Evolutionary conservation across 2,329 filamentous ascomycete species (phyloP).

Genomic region (Aspergillus melleus): DNA sequence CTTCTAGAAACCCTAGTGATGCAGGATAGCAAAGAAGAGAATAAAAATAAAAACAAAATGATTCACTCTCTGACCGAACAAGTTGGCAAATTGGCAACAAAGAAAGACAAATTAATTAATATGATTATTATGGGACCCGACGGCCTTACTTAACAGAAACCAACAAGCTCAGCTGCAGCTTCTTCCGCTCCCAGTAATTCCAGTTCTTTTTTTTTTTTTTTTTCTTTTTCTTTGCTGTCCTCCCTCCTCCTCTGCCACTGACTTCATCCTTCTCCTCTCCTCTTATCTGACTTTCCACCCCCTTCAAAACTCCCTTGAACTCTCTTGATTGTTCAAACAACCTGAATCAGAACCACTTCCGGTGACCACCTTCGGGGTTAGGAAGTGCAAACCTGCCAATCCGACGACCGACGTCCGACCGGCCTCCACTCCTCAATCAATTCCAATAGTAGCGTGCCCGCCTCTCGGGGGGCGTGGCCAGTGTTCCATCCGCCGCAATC

Average conservation of each 20-base stretch:
- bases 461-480: conserved; percentile 11
- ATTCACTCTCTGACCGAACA: too few relatives aligned
- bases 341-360: not conserved
- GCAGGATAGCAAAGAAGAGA: too few relatives aligned
- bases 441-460: conserved; percentile 9
- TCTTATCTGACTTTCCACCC: not conserved
- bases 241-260: not conserved
- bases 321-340: not conserved
- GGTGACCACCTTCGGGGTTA: conserved; percentile 1
- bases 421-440: conserved; percentile 3
- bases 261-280: not conserved
- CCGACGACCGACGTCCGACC: not conserved
- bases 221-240: not conserved
- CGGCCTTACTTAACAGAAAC: conserved; percentile 7
- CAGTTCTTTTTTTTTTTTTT: too few relatives aligned
- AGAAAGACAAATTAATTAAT: too few relatives aligned
- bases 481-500: conserved; percentile 23
- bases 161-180: not conserved
- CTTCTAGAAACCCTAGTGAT: too few relatives aligned
- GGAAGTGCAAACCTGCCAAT: too few relatives aligned
- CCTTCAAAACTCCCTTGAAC: not conserved
- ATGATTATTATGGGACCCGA: too few relatives aligned
- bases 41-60: too few relatives aligned
- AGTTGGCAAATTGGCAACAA: too few relatives aligned
- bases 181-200: conserved; percentile 1